Evolutionary conservation across 2,329 filamentous ascomycete genomes (phyloP), one percentile per base, ranked within the genome.

Genomic region (Aspergillus transmontanensis): DNA sequence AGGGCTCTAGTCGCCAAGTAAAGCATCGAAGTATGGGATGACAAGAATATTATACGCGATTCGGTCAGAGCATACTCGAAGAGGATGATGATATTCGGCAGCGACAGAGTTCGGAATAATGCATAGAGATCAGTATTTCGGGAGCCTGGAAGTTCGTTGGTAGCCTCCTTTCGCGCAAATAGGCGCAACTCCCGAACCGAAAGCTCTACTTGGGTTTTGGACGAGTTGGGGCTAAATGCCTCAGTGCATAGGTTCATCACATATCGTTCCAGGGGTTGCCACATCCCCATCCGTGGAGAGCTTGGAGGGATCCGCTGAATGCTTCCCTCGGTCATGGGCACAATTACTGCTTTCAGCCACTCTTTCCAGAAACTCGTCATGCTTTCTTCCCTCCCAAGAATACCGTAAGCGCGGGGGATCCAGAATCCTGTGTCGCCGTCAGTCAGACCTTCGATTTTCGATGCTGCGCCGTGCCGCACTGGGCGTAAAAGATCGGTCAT

Each of bases 301-400:
- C 90, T 96, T 11, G 92, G 84, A 7, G 95, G 93, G 9, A 99
- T 89, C 61, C 94, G 87, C 69, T 95, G 81, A 34, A 99, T 84
- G 16, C 85, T 88, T 23, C 94, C 93, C 74, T 96, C 93, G 1
- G 89, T 93, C 95, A 98, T 99, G 32, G 95, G 95, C 26, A 97
- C 92, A n/a, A 95, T 84, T 11, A 98, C 86, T 7, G 94, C 94
- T 78, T 93, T 90, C 55, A 99, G 85, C 95, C 95, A 99, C 76
- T 99, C 95, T 78, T 98, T 98, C 94, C 94, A 99, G 80, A 99
- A 98, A 36, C 89, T 87, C 67, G 94, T 93, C 79, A 96, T 86
- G 64, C 88, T 90, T 14, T 85, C 84, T 75, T 99, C 95, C 66
- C 92, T 87, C 39, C 95, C 95, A 66, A 99, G 84, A 65, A 99